phyloP scores from a whole-genome alignment of 2,329 filamentous ascomycete genomes.

The Pseudogymnoascus sp. region DNA sequence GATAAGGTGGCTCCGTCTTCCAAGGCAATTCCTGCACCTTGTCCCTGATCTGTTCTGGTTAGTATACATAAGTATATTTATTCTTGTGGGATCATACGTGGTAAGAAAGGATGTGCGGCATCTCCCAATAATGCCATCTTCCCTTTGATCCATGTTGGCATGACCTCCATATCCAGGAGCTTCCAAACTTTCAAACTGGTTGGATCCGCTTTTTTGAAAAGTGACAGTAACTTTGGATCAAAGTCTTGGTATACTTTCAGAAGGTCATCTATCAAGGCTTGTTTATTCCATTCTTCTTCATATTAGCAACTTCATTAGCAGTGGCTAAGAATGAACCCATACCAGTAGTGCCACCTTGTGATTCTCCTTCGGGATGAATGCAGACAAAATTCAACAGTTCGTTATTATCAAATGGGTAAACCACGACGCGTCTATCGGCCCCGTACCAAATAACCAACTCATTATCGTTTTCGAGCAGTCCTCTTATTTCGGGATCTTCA shows the following conservation, averaged over 20 bases:
- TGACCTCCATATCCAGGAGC: conserved; percentile 51
- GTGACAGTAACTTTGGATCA: conserved; percentile 30
- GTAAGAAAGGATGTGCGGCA: conserved; percentile 59
- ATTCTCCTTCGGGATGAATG: conserved; percentile 41
- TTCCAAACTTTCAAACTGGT: conserved; percentile 46
- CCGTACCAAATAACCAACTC: conserved; percentile 34
- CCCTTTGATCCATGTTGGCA: conserved; percentile 46
- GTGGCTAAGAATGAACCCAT: background rate
- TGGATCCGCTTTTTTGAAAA: conserved; percentile 36
- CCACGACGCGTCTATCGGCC: conserved; percentile 35
- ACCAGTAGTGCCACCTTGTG: conserved; percentile 22
- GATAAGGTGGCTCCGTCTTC: conserved; percentile 55
- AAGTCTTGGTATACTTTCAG: conserved; percentile 36
- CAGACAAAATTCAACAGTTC: conserved; percentile 40
- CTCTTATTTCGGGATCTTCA: conserved; percentile 29
- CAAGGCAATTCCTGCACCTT: conserved; percentile 55
- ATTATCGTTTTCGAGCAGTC: conserved; percentile 25
- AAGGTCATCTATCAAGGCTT: conserved; percentile 30
- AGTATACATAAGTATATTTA: conserved; percentile 16
- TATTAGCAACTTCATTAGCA: background rate
- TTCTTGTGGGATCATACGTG: conserved; percentile 31
- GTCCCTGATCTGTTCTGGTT: conserved; percentile 39
- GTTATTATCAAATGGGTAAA: conserved; percentile 40
- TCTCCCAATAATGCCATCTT: conserved; percentile 53
- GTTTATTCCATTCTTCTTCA: conserved; percentile 32